Evolutionary conservation across 2,329 filamentous ascomycete species (phyloP), one percentile per base, ranked within the genome.

Genomic region (Basipetospora sp.): DNA sequence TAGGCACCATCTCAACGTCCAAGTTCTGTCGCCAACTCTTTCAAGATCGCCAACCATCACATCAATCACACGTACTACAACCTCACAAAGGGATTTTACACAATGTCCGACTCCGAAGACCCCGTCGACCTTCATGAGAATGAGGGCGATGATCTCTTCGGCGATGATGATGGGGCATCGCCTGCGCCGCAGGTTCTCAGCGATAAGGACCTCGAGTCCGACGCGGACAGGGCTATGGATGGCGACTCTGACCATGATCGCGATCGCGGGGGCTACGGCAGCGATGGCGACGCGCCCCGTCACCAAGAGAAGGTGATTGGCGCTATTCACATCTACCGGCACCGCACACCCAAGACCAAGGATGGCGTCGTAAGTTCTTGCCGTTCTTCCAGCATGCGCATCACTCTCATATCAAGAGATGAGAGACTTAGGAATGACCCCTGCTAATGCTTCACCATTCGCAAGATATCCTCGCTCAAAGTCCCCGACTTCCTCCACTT

Each of bases 401-500:
- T n/a, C n/a, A n/a, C n/a, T n/a, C n/a, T n/a, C n/a, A n/a, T n/a
- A n/a, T 28, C 18, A 15, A 14, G 8, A 27, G 28, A 40, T 45
- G 29, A 43, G 22, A 22, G 14, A 18, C 47, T 55, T 34, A 50
- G 45, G n/a, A n/a, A n/a, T n/a, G n/a, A n/a, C n/a, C n/a, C n/a
- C n/a, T n/a, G n/a, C n/a, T n/a, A n/a, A n/a, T 14, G 6, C 20
- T 15, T 32, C 16, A 10, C 4, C 5, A n/a, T n/a, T n/a, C n/a
- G n/a, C n/a, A n/a, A 35, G 44, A 16, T 46, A 17, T 39, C 43
- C 41, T 43, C 41, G 6, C 43, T 46, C 30, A 45, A 43, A 34
- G 67, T 88, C 2, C 82, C 82, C 20, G 68, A 71, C 16, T 87
- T 87, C 57, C 61, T 88, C 48, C 72, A 71, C 36, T 67, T 86